Percentiles rank a stretch among this genome's conserved stretches.
These are phyloP conservation scores for Punica granatum DNA, from an alignment of 345 rosid genomes.

Conservation along the genomic window DNA sequence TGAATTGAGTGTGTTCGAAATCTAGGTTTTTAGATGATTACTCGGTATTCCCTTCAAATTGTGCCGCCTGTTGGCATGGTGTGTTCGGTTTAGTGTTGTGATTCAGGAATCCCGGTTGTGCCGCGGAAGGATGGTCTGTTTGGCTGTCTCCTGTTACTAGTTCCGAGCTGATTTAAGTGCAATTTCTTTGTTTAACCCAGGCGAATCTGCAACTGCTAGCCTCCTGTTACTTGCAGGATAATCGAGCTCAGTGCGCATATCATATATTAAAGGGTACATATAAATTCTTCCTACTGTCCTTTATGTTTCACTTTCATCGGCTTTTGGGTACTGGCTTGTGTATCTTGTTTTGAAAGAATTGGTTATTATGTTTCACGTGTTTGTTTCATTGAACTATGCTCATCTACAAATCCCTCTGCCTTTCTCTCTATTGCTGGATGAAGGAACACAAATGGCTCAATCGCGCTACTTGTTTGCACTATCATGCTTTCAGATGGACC, in stretches of 20 bases:
- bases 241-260: slow-evolving; percentile 87
- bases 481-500: slow-evolving; percentile 96
- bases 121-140: neutral
- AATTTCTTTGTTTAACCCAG: slow-evolving; percentile 30
- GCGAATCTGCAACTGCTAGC: slow-evolving; percentile 79
- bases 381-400: slow-evolving; percentile 14
- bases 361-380: neutral
- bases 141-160: neutral
- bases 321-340: neutral
- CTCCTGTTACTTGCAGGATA: slow-evolving; percentile 77
- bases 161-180: neutral
- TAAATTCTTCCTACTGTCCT: neutral
- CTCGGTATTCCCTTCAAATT: neutral
- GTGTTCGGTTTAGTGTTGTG: neutral
- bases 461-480: slow-evolving; percentile 96
- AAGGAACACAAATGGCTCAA: slow-evolving; percentile 89
- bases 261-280: slow-evolving; percentile 68
- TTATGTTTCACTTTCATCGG: neutral
- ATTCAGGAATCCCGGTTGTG: neutral
- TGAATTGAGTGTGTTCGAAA: neutral
- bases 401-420: slow-evolving; percentile 12
- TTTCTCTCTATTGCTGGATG: slow-evolving; percentile 19
- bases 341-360: neutral
- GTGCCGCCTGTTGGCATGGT: neutral
- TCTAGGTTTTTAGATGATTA: neutral